Evolutionary conservation across 176 grass and related monocot species (phyloP), one percentile per base, ranked within the genome.

Genomic region (Metroxylon sagu): DNA sequence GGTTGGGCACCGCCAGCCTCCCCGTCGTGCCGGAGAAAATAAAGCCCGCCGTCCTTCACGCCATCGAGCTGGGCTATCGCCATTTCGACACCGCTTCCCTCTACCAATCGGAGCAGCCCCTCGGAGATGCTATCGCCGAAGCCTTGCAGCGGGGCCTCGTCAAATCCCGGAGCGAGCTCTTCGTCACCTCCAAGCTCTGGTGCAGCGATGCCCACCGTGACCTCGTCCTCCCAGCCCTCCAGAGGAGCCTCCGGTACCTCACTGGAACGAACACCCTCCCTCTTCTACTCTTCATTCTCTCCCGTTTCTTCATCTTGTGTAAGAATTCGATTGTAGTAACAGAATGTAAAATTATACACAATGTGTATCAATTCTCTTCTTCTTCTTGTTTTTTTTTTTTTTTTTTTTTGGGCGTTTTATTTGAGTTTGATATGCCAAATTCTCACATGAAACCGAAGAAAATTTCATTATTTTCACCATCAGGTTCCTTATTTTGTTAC

Each of bases 141-240:
- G 71, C 79, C 25, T 69, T 71, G 56, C 21, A 30, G 17, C 18
- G n/a, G 10, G 79, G 67, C 28, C 30, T 70, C 35, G 79, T 72
- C 43, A 16, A 30, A 18, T 43, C 35, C 35, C 61, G 43, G 52
- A 27, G 49, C 1, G 71, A 80, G 43, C 14, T 79, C 62, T 60
- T 87, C 67, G 68, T 87, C 50, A 87, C 84, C 5, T 62, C 65
- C 53, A 87, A 87, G 71, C 65, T 83, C 48, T 87, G 84, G 84
- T 86, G 73, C 88, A 76, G 76, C 16, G 76, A 92, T 55, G 56
- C 65, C 73, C 80, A 92, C 70, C 56, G 65, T 14, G 62, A 15
- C 52, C 73, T 72, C 5, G 82, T 95, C 23, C 28, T 95, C 57
- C 58, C 90, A 3, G 82, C 85, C 18, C 72, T 95, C 28, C 62